Base-by-base conservation (phyloP, 345 rosid species). In the Pistacia vera region DNA sequence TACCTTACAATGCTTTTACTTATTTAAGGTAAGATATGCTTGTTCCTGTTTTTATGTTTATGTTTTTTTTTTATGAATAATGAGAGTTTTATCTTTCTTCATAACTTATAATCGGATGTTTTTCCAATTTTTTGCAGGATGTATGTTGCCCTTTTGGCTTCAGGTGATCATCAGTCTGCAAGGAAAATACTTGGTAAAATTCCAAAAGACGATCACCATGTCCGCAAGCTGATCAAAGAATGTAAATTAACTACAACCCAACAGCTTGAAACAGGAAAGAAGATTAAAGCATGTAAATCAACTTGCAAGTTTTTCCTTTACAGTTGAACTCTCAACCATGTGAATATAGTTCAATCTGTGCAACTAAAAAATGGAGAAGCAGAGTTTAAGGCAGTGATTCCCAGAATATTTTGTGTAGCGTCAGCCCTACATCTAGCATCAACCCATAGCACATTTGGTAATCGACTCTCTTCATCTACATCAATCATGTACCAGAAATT, bases 131-230 rank as follows among this genome's bases (percentile, higher is more conserved):
- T 72, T 79, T 65, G 87, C 89, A 96, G 98, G 91, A 92, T 96
- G 98, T 90, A 92, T 83, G 91, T 91, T 78, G 98, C 84, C 57
- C 84, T 89, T 78, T 68, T 93, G 84, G 97, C 89, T 69, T 82
- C 83, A 46, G 92, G 94, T 36, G 87, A 89, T 76, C 62, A 6
- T 20, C 75, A 70, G 69, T 73, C 84, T 51, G 97, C 97, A 16
- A 73, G 74, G 17, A 60, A 18, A 17, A 8, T 96, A 70, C 85
- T 79, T 59, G 22, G 76, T 14, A 81, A 84, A 70, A 91, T 93
- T 33, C 88, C 93, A 7, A 83, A 79, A 79, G 90, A 92, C 2
- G 98, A 96, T 85, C 78, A 61, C 35, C 92, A 92, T 78, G 89
- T 91, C 54, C 83, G 84, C 44, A 62, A 51, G 30, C 12, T 93